phyloP scores from a whole-genome alignment of 768 basidiomycete genomes.

The Pulveroboletus sp. region DNA sequence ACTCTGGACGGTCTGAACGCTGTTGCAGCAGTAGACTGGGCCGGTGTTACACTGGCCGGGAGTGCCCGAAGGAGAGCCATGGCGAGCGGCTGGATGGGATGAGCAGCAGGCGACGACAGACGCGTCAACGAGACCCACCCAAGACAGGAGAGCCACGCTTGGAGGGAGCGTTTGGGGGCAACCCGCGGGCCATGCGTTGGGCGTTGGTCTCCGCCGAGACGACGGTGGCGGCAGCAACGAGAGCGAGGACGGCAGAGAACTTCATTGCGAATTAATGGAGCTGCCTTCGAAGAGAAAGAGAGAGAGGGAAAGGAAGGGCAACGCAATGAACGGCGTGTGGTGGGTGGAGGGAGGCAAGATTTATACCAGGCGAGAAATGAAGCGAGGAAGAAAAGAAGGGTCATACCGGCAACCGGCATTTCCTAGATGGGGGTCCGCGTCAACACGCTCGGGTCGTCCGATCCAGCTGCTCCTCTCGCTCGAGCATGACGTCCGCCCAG shows the following conservation, averaged over 20 bases:
- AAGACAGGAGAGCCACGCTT: constrained; percentile 30
- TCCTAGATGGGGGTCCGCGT: not conserved
- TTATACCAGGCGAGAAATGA: constrained; percentile 10
- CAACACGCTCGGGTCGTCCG: no score
- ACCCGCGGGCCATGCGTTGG: constrained; percentile 48
- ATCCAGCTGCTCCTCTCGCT: no score
- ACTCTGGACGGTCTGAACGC: not conserved
- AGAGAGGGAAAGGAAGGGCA: not conserved
- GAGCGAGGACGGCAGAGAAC: constrained; percentile 30
- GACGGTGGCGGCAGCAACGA: constrained; percentile 35
- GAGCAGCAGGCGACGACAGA: not conserved
- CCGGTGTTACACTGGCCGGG: constrained; percentile 24
- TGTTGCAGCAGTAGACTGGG: constrained; percentile 17
- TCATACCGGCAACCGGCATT: constrained; percentile 12
- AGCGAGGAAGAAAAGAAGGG: constrained; percentile 8
- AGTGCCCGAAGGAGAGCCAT: constrained; percentile 32
- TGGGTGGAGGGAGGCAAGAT: not conserved
- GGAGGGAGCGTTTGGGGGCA: constrained; percentile 44
- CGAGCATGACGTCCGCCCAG: not conserved
- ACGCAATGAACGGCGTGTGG: not conserved
- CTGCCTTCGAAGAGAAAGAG: not conserved
- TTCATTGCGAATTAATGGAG: constrained; percentile 20
- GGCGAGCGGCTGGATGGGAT: constrained; percentile 32
- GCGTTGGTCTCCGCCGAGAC: constrained; percentile 50
- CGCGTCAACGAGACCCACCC: constrained; percentile 23